A percentile compares a stretch with the other conserved stretches of the same genome.
Evolutionary conservation across 2,329 filamentous ascomycete species (phyloP).

Genomic region (Neonectria punicea): DNA sequence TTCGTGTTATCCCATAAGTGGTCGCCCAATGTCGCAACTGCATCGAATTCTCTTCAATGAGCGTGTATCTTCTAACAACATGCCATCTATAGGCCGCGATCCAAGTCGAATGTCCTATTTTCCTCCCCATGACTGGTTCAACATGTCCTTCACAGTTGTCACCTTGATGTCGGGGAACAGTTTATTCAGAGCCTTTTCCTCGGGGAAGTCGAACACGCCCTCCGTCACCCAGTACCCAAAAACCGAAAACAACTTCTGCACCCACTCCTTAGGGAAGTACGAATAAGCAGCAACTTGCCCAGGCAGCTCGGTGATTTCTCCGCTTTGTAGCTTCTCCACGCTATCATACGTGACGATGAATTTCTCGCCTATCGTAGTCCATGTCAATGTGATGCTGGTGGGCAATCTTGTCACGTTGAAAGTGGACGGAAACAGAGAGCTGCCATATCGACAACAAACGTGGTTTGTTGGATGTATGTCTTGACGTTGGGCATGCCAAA

Average conservation of each 20-base stretch:
- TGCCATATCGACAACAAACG: not conserved
- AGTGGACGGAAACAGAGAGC: not conserved
- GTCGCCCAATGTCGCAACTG: not conserved
- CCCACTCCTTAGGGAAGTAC: slow-evolving; percentile 15
- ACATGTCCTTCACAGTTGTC: slow-evolving; percentile 10
- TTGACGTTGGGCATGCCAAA: slow-evolving; percentile 9
- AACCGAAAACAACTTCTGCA: not conserved
- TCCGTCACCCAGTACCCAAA: slow-evolving; percentile 8
- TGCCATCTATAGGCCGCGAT: not conserved
- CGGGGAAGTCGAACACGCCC: slow-evolving; percentile 9
- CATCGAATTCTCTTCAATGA: no score
- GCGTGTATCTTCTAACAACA: not conserved
- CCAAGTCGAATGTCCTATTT: not conserved
- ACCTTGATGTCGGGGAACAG: slow-evolving; percentile 13
- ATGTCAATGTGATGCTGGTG: not conserved
- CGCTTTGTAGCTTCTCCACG: slow-evolving; percentile 1
- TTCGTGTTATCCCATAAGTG: not conserved
- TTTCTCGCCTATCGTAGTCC: not conserved
- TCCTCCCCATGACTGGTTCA: slow-evolving; percentile 1
- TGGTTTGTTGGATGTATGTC: slow-evolving; percentile 5
- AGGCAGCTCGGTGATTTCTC: slow-evolving; percentile 15
- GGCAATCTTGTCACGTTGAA: not conserved
- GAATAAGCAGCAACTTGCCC: slow-evolving; percentile 4
- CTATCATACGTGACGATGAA: slow-evolving; percentile 13
- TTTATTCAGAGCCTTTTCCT: not conserved